Evolutionary conservation across 2,329 filamentous ascomycete species (phyloP).

Genomic region (Exophiala aquamarina): DNA sequence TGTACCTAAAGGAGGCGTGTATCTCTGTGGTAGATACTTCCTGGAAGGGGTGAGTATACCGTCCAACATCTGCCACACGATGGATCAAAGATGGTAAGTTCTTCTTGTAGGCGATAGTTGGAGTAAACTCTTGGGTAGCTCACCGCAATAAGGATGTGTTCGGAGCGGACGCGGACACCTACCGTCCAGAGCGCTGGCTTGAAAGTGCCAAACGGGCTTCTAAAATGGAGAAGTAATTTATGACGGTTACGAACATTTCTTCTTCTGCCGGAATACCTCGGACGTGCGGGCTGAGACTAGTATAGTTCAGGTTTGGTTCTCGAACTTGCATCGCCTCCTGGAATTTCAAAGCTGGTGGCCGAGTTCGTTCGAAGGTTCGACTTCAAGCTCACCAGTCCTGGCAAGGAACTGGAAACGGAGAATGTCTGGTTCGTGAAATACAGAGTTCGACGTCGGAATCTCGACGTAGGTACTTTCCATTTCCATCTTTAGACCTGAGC

Average conservation of each 20-base stretch:
- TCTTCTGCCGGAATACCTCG: too few species aligned
- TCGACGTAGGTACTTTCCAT: constrained; percentile 1
- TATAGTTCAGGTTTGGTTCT: constrained; percentile 42
- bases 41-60: too few species aligned
- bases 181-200: constrained; percentile 47
- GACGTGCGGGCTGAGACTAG: too few species aligned
- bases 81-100: too few species aligned
- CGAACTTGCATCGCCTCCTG: constrained; percentile 37
- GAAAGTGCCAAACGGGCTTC: constrained; percentile 30
- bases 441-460: constrained; percentile 1
- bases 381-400: constrained; percentile 7
- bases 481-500: neutral
- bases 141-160: constrained; percentile 47
- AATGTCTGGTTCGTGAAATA: constrained; percentile 24
- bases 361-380: constrained; percentile 18
- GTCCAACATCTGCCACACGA: too few species aligned
- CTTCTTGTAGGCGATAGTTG: constrained; percentile 35
- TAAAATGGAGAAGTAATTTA: constrained; percentile 37
- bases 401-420: constrained; percentile 7
- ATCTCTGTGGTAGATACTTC: constrained; percentile 18
- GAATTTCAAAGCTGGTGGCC: constrained; percentile 28
- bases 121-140: constrained; percentile 47
- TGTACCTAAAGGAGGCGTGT: neutral
- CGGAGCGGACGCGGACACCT: constrained; percentile 40
- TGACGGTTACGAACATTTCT: constrained; percentile 33